phyloP scores from a whole-genome alignment of 352 stramenopile genomes.

The Globisporangium apiculatum region DNA sequence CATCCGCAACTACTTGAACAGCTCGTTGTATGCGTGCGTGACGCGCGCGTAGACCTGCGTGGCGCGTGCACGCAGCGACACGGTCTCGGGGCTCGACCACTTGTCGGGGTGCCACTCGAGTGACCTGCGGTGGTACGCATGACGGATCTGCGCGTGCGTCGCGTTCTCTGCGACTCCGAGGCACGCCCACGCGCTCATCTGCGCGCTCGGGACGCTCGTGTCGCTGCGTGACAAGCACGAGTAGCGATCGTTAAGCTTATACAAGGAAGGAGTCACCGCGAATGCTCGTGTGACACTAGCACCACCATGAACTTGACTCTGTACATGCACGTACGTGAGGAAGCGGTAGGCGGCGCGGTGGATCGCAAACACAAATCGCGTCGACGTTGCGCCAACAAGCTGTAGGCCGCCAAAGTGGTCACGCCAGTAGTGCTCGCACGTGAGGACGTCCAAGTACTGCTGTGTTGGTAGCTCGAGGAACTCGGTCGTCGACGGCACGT shows the following conservation, averaged over 20 bases:
- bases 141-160: conserved; percentile 37
- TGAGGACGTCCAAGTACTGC: conserved; percentile 18
- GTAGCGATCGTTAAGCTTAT: not conserved
- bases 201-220: conserved; percentile 23
- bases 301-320: too few relatives aligned
- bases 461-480: conserved; percentile 15
- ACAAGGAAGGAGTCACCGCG: too few relatives aligned
- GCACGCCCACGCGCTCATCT: conserved; percentile 42
- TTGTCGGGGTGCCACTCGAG: conserved; percentile 74
- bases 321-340: conserved; percentile 33
- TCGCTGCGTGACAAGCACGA: conserved; percentile 14
- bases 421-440: conserved; percentile 33
- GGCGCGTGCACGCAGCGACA: conserved; percentile 23
- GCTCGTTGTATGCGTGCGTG: conserved; percentile 38
- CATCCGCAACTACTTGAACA: conserved; percentile 9
- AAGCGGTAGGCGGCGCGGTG: conserved; percentile 36
- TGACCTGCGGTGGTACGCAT: conserved; percentile 48
- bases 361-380: conserved; percentile 29
- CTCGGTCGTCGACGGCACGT: not conserved
- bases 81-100: conserved; percentile 26
- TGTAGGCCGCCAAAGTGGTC: conserved; percentile 22
- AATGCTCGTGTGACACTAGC: too few relatives aligned
- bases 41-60: conserved; percentile 33
- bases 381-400: conserved; percentile 14
- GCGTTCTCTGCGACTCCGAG: conserved; percentile 34